These are phyloP conservation scores for Podaxis sp. DNA, from an alignment of 768 basidiomycete species.

Conservation along the genomic window DNA sequence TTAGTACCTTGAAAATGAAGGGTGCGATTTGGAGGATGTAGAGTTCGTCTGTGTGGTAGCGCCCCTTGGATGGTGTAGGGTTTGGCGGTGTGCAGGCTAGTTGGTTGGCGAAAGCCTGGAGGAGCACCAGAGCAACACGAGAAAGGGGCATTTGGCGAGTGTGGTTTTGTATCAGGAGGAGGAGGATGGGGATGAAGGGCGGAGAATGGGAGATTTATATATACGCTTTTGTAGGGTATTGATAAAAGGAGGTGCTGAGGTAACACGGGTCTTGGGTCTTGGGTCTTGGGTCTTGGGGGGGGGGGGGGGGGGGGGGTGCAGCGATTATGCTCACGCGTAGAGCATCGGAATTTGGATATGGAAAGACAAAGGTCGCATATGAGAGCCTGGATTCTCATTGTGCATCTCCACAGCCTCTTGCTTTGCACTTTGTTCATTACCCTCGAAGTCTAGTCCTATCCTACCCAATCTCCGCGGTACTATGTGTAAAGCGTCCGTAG, in stretches of 20 bases:
- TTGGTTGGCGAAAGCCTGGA: conserved; percentile 49
- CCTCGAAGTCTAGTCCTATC: conserved; percentile 1
- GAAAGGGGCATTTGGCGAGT: conserved; percentile 37
- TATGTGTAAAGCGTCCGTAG: not conserved
- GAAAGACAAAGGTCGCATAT: not conserved
- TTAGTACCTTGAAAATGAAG: conserved; percentile 45
- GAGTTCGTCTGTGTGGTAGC: conserved; percentile 50
- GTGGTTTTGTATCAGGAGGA: not conserved
- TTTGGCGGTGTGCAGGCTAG: conserved; percentile 54
- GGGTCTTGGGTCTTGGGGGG: too few relatives aligned
- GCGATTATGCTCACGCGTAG: not conserved
- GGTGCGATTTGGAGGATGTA: conserved; percentile 54
- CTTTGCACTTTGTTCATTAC: conserved; percentile 12
- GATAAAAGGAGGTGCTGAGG: not conserved
- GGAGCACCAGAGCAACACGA: conserved; percentile 40
- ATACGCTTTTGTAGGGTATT: not conserved
- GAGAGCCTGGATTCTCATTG: conserved; percentile 17
- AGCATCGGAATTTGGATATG: conserved; percentile 7
- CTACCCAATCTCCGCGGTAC: conserved; percentile 11
- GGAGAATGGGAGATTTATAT: conserved; percentile 12
- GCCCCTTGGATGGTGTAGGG: conserved; percentile 41
- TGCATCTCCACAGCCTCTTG: conserved; percentile 19
- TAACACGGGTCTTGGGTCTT: not conserved
- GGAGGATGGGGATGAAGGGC: not conserved
- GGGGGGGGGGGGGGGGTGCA: not conserved